Evolutionary conservation across 768 basidiomycete species (phyloP), one percentile per base, ranked within the genome.

Genomic region (Mycena pura): DNA sequence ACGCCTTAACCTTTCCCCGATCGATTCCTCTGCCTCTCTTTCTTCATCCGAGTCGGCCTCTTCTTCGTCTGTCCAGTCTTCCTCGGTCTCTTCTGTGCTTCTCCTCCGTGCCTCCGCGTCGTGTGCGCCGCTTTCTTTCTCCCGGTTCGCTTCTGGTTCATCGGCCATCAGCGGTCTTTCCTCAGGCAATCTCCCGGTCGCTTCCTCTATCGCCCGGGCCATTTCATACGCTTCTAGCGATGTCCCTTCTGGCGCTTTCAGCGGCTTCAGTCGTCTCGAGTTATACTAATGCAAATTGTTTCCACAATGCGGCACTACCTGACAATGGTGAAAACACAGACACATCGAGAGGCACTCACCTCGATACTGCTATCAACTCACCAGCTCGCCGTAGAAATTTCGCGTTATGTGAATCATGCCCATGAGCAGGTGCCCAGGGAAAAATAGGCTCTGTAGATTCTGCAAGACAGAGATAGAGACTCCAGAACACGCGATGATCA

Each of bases 111-210:
- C 49, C 48, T 46, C 19, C 28, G 63, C 44, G 7, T 56, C 15
- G 57, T 76, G 76, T 17, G 62, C 46, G 1, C 70, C 68, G 28
- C 65, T 69, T 9, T 68, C 58, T 19, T 55, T 44, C 14, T 55
- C 53, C 3, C 43, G 43, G 15, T 44, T 55, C 1, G 43, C 43
- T 17, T 55, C 53, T 22, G 31, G 22, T 19, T 34, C 41, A 5
- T 54, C 40, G 21, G 40, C 52, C 40, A 44, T n/a, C 10, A 4
- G 46, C 11, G 9, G 31, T n/a, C 2, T 44, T 13, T 17, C 36
- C 17, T 1, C 43, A 7, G 19, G 32, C 32, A 44, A 14, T n/a
- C 21, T n/a, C 11, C 21, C 53, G 14, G 8, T 15, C 0, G 14
- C 31, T 6, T 14, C 32, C 5, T 32, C 31, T 13, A 24, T 25